A percentile compares a stretch with the other conserved stretches of the same genome.
Evolutionary conservation across 208 protist genomes (phyloP).

Genomic region (Crithidia bombi): DNA sequence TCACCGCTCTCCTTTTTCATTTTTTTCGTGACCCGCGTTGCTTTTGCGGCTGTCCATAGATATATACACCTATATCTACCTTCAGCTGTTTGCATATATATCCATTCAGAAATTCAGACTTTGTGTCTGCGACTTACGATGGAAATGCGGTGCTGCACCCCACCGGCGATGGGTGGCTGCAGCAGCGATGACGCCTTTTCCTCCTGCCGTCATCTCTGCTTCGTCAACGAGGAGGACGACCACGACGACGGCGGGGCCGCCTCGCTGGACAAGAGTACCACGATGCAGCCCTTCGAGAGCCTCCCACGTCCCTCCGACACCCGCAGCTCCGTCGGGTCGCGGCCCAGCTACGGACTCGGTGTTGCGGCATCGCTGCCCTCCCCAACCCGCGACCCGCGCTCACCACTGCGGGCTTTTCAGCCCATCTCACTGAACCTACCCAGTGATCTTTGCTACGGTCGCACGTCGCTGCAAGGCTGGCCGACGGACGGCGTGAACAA

Average conservation of each 20-base stretch:
- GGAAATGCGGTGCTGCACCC: slow-evolving; percentile 33
- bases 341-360: slow-evolving; percentile 16
- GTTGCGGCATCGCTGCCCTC: slow-evolving; percentile 17
- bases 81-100: too few relatives aligned
- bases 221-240: slow-evolving; percentile 30
- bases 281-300: slow-evolving; percentile 32
- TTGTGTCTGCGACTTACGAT: slow-evolving; percentile 5
- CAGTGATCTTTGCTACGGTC: slow-evolving; percentile 16
- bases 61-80: too few relatives aligned
- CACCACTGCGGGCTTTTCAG: slow-evolving; percentile 32
- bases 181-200: slow-evolving; percentile 20
- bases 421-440: slow-evolving; percentile 29
- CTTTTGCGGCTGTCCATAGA: too few relatives aligned
- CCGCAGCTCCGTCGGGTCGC: slow-evolving; percentile 15
- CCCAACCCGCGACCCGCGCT: slow-evolving; percentile 16
- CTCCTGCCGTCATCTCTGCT: slow-evolving; percentile 32
- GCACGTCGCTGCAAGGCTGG: slow-evolving; percentile 19
- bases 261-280: slow-evolving; percentile 16
- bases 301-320: slow-evolving; percentile 20
- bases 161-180: slow-evolving; percentile 19
- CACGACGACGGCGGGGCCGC: background rate
- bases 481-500: slow-evolving; percentile 11
- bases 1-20: background rate
- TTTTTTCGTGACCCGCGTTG: background rate
- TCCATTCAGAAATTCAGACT: background rate